Conservation (phyloP, 2,329 filamentous ascomycete genomes). For the Thielaviopsis populi region DNA sequence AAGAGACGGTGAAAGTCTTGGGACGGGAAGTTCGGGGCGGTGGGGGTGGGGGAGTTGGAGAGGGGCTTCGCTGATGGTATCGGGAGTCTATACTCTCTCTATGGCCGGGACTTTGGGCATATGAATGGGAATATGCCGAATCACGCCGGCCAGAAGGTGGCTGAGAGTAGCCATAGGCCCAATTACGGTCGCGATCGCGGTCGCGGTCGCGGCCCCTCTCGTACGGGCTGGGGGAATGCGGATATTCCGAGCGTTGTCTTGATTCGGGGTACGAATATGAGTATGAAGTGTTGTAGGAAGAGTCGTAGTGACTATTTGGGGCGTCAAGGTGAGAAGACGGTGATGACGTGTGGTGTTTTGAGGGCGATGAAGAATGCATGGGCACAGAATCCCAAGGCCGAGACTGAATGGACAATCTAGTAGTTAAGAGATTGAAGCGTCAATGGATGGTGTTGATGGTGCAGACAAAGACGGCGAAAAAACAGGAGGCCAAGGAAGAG, state of each 20-base stretch:
- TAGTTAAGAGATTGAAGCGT: background rate
- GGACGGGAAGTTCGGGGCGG: constrained; percentile 2
- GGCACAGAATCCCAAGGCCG: constrained; percentile 6
- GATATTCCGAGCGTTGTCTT: background rate
- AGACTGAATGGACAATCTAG: constrained; percentile 2
- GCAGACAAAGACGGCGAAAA: background rate
- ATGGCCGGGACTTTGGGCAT: background rate
- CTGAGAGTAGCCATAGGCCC: background rate
- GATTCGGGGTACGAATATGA: background rate
- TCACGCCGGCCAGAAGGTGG: background rate
- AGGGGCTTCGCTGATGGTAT: background rate
- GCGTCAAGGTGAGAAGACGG: constrained; percentile 10
- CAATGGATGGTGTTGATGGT: background rate
- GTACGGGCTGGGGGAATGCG: background rate
- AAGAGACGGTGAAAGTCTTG: constrained; percentile 15
- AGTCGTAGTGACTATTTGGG: constrained; percentile 5
- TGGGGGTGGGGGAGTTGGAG: background rate
- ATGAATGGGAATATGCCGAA: background rate
- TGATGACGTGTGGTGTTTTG: constrained; percentile 8
- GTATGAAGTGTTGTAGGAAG: constrained; percentile 6
- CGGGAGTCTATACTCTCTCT: background rate
- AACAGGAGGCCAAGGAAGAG: background rate
- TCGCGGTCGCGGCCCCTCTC: background rate
- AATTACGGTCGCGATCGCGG: background rate
- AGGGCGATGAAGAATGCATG: constrained; percentile 14